A percentile compares a stretch with the other conserved stretches of the same genome.
phyloP scores from a whole-genome alignment of 805 yeast species.

The Torulaspora delbrueckii region DNA sequence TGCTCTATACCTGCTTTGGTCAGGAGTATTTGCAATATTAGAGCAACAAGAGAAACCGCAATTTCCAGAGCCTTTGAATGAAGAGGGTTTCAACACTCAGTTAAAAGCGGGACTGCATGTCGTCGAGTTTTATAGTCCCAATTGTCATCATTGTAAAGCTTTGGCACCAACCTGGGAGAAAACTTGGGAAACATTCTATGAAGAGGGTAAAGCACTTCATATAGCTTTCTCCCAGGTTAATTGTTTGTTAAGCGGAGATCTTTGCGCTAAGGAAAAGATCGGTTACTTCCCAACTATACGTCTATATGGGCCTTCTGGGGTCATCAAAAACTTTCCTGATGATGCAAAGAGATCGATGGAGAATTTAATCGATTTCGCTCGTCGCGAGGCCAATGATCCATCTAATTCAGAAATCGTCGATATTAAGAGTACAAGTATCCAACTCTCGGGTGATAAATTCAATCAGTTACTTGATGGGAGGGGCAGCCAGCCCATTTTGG shows the following conservation, averaged over 20 bases:
- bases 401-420: slow-evolving; percentile 36
- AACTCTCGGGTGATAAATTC: slow-evolving; percentile 41
- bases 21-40: background rate
- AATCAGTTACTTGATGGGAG: slow-evolving; percentile 48
- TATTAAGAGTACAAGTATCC: slow-evolving; percentile 40
- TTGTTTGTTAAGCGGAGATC: slow-evolving; percentile 81
- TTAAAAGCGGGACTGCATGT: slow-evolving; percentile 57
- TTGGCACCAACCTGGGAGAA: slow-evolving; percentile 82
- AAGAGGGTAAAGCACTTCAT: slow-evolving; percentile 40
- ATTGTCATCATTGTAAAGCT: slow-evolving; percentile 73
- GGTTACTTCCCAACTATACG: slow-evolving; percentile 64
- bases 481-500: slow-evolving; percentile 46
- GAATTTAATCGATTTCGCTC: slow-evolving; percentile 48
- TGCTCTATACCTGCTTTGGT: slow-evolving; percentile 1
- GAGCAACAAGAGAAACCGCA: background rate
- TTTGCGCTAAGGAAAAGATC: slow-evolving; percentile 67
- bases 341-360: slow-evolving; percentile 44
- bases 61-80: slow-evolving; percentile 49
- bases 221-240: slow-evolving; percentile 71
- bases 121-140: slow-evolving; percentile 87
- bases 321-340: slow-evolving; percentile 45
- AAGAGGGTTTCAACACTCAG: slow-evolving; percentile 46
- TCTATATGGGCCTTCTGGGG: slow-evolving; percentile 58
- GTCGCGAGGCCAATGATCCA: slow-evolving; percentile 48
- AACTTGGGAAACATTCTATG: slow-evolving; percentile 48